Evolutionary conservation across 805 yeast genomes (phyloP).

Genomic region (Candida sanyiensis): DNA sequence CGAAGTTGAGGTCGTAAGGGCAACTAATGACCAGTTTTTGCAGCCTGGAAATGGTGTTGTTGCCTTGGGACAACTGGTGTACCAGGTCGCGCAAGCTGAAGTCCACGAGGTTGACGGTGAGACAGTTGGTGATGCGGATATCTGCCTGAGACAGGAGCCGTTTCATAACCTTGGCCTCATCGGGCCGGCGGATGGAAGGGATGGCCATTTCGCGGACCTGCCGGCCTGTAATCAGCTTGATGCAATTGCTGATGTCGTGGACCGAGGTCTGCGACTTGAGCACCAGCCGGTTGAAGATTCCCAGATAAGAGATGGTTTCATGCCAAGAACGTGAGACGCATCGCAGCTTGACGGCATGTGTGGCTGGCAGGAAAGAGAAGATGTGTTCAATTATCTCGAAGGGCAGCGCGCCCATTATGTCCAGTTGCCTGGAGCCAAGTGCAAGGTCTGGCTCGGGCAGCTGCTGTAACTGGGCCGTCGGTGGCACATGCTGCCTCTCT

Average conservation of each 20-base stretch:
- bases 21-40: slow-evolving; percentile 16
- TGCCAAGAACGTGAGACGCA: slow-evolving; percentile 19
- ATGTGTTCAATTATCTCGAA: slow-evolving; percentile 11
- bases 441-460: neutral
- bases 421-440: neutral
- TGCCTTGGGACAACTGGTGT: slow-evolving; percentile 4
- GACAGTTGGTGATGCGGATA: slow-evolving; percentile 6
- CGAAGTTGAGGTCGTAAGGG: slow-evolving; percentile 15
- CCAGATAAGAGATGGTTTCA: slow-evolving; percentile 7
- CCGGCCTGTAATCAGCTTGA: slow-evolving; percentile 11
- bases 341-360: slow-evolving; percentile 9
- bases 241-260: slow-evolving; percentile 18
- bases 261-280: slow-evolving; percentile 11
- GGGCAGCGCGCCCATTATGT: slow-evolving; percentile 8
- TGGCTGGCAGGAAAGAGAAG: slow-evolving; percentile 1
- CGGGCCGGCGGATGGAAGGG: slow-evolving; percentile 17
- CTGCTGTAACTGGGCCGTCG: neutral
- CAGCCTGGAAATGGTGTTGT: slow-evolving; percentile 6
- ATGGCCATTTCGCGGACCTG: slow-evolving; percentile 12
- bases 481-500: too few relatives aligned
- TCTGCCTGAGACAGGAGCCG: slow-evolving; percentile 9
- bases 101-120: slow-evolving; percentile 17
- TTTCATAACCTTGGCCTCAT: slow-evolving; percentile 18
- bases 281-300: slow-evolving; percentile 15
- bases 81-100: slow-evolving; percentile 15